Evolutionary conservation across 2,329 filamentous ascomycete species (phyloP).

Genomic region (Coniella vitis): DNA sequence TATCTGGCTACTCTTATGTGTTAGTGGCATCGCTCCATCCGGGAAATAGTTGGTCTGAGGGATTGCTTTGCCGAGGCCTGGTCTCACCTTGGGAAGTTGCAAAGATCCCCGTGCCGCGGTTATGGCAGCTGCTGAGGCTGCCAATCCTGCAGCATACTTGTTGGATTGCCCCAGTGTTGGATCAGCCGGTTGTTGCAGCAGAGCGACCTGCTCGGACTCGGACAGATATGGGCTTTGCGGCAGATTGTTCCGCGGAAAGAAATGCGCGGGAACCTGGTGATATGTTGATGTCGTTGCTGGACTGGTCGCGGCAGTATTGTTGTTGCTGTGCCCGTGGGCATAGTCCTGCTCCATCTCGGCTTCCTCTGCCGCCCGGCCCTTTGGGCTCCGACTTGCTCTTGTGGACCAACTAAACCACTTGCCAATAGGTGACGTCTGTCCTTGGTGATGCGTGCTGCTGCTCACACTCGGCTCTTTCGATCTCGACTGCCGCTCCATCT

Average conservation of each 20-base stretch:
- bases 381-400: neutral
- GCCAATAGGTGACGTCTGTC: constrained; percentile 29
- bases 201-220: constrained; percentile 41
- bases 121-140: neutral
- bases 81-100: constrained; percentile 1
- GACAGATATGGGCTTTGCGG: constrained; percentile 38
- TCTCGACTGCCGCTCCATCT: neutral
- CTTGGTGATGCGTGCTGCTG: neutral
- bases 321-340: constrained; percentile 18
- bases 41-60: no score
- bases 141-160: no score
- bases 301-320: constrained; percentile 22
- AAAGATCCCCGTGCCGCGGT: constrained; percentile 4
- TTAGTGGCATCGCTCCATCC: neutral
- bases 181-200: constrained; percentile 32
- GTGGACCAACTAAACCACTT: constrained; percentile 23
- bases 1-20: neutral
- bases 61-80: neutral
- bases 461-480: neutral
- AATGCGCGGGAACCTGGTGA: neutral
- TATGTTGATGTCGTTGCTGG: neutral
- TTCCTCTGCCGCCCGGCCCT: neutral
- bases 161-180: no score
- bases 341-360: constrained; percentile 4
- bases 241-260: constrained; percentile 10